These are phyloP conservation scores for Vitis hybrid DNA, from an alignment of 177 flowering plant species.

Conservation along the genomic window DNA sequence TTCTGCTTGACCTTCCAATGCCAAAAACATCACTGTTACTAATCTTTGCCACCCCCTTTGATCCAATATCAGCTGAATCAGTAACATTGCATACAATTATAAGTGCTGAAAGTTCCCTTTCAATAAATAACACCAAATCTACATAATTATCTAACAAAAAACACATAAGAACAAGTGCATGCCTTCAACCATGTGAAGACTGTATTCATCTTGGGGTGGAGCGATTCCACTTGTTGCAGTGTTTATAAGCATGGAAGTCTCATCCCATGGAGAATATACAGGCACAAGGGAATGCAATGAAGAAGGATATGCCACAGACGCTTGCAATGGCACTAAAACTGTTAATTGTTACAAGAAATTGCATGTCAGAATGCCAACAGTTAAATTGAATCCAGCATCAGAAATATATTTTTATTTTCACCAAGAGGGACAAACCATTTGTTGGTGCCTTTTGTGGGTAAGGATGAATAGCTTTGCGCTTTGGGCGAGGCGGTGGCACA, in stretches of 20 bases:
- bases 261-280: slow-evolving; percentile 63
- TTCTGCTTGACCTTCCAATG: slow-evolving; percentile 42
- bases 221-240: slow-evolving; percentile 34
- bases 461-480: slow-evolving; percentile 95
- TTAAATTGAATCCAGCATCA: not conserved
- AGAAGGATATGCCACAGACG: slow-evolving; percentile 57
- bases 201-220: slow-evolving; percentile 58
- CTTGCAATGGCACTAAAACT: slow-evolving; percentile 59
- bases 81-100: slow-evolving; percentile 28
- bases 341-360: slow-evolving; percentile 21
- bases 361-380: slow-evolving; percentile 17
- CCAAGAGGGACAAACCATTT: slow-evolving; percentile 50
- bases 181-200: slow-evolving; percentile 52
- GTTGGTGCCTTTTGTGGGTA: slow-evolving; percentile 91
- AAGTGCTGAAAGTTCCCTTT: slow-evolving; percentile 29
- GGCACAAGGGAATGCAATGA: slow-evolving; percentile 46
- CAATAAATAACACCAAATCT: not conserved
- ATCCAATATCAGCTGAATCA: slow-evolving; percentile 69
- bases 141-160: not conserved
- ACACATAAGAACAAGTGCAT: slow-evolving; percentile 21
- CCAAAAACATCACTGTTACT: slow-evolving; percentile 33
- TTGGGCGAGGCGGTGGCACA: slow-evolving; percentile 98
- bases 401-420: too few relatives aligned
- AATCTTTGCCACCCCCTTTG: slow-evolving; percentile 38
- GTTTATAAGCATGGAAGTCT: slow-evolving; percentile 48